These are phyloP conservation scores for Striga hermonthica DNA, from an alignment of 305 asterid genomes.

Conservation along the genomic window DNA sequence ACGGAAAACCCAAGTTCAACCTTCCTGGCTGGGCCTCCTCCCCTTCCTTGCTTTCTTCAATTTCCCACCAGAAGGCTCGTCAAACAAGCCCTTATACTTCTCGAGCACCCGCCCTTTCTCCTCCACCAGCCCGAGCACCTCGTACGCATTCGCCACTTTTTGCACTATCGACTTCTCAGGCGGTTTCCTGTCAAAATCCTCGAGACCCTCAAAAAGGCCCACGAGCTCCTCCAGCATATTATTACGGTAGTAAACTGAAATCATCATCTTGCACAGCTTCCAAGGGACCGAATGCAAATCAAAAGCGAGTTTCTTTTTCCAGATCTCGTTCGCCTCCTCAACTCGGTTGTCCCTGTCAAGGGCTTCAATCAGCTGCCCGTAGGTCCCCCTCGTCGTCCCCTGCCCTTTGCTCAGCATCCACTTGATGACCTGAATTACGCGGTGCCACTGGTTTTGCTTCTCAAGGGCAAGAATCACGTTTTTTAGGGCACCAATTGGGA, in stretches of 20 bases:
- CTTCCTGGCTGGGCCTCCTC: too few species aligned
- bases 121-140: slow-evolving; percentile 54
- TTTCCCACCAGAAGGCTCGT: slow-evolving; percentile 33
- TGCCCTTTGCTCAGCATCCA: slow-evolving; percentile 99
- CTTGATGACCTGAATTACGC: slow-evolving; percentile 75
- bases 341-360: slow-evolving; percentile 79
- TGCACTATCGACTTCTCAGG: slow-evolving; percentile 70
- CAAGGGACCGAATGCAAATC: slow-evolving; percentile 81
- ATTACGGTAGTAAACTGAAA: slow-evolving; percentile 67
- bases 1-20: too few species aligned
- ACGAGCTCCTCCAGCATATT: slow-evolving; percentile 70
- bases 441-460: slow-evolving; percentile 87
- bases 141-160: slow-evolving; percentile 78
- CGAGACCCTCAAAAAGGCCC: slow-evolving; percentile 73
- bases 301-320: slow-evolving; percentile 68
- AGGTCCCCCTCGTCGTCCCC: slow-evolving; percentile 73
- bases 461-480: slow-evolving; percentile 60
- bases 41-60: too few species aligned
- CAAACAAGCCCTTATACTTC: slow-evolving; percentile 66
- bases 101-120: slow-evolving; percentile 68
- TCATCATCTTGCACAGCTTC: slow-evolving; percentile 72
- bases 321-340: slow-evolving; percentile 66
- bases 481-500: slow-evolving; percentile 76
- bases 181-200: slow-evolving; percentile 73
- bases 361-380: slow-evolving; percentile 76